A percentile compares a stretch with the other conserved stretches of the same genome.
Evolutionary conservation across 1,284 basidiomycete genomes (phyloP).

Genomic region (Ustilago sp.): DNA sequence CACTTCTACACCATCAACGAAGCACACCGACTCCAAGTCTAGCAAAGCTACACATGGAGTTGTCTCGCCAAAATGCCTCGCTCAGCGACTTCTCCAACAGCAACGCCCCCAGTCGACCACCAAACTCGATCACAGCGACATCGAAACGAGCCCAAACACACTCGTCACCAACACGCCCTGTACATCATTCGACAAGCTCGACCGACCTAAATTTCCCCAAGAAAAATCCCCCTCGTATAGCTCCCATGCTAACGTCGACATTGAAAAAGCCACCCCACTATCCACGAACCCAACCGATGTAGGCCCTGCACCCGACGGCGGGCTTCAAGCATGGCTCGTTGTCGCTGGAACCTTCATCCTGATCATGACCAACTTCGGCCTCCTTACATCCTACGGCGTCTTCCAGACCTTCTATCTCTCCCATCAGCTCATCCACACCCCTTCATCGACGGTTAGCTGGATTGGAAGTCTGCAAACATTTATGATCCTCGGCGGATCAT

Average conservation of each 20-base stretch:
- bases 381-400: conserved; percentile 50
- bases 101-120: conserved; percentile 9
- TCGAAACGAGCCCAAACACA: conserved; percentile 33
- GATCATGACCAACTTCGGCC: conserved; percentile 56
- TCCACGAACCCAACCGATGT: background rate
- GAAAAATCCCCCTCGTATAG: background rate
- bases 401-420: conserved; percentile 46
- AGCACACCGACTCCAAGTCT: conserved; percentile 4
- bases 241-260: background rate
- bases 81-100: conserved; percentile 40
- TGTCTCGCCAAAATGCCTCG: conserved; percentile 45
- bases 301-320: conserved; percentile 42
- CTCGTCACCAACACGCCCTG: conserved; percentile 44
- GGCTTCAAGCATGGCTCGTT: conserved; percentile 47
- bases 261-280: conserved; percentile 13
- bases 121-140: background rate
- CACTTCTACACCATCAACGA: background rate
- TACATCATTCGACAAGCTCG: conserved; percentile 33
- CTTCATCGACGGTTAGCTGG: conserved; percentile 40
- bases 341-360: conserved; percentile 45
- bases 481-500: conserved; percentile 39
- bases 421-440: conserved; percentile 32
- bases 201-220: conserved; percentile 14
- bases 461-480: conserved; percentile 50
- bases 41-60: conserved; percentile 8